phyloP scores from a whole-genome alignment of 2,329 filamentous ascomycete genomes.

The Aspergillus costaricaensis region DNA sequence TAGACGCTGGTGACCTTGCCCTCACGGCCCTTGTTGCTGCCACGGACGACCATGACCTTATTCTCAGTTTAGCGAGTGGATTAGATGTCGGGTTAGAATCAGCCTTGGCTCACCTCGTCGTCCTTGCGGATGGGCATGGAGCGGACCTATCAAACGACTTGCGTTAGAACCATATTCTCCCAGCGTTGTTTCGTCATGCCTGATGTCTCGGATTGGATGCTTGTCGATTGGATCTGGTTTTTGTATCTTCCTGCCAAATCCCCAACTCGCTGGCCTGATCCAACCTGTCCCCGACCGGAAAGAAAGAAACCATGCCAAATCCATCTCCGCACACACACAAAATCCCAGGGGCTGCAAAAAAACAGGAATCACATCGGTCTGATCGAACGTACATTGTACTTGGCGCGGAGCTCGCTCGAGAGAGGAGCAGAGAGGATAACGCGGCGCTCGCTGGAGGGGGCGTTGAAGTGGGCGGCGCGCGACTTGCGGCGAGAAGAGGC shows the following conservation, averaged over 20 bases:
- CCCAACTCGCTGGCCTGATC: neutral
- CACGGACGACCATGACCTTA: constrained; percentile 79
- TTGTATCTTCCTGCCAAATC: neutral
- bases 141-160: constrained; percentile 66
- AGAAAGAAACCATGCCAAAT: neutral
- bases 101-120: constrained; percentile 60
- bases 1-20: constrained; percentile 98
- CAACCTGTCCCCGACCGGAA: neutral
- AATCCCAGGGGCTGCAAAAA: neutral
- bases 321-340: neutral
- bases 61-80: neutral
- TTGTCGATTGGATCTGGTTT: neutral
- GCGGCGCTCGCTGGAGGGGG: constrained; percentile 85
- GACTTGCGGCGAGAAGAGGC: constrained; percentile 93
- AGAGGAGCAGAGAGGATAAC: constrained; percentile 96
- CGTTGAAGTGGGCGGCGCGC: constrained; percentile 96
- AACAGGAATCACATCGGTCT: neutral
- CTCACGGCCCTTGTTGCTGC: constrained; percentile 94
- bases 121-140: constrained; percentile 97
- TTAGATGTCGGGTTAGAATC: neutral
- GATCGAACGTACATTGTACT: constrained; percentile 81
- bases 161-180: constrained; percentile 7
- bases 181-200: neutral
- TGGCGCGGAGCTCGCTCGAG: constrained; percentile 95
- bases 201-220: neutral